These are phyloP conservation scores for Rhytidiadelphus loreus DNA, from an alignment of 225 moss, liverwort and hornwort species.

Conservation along the genomic window DNA sequence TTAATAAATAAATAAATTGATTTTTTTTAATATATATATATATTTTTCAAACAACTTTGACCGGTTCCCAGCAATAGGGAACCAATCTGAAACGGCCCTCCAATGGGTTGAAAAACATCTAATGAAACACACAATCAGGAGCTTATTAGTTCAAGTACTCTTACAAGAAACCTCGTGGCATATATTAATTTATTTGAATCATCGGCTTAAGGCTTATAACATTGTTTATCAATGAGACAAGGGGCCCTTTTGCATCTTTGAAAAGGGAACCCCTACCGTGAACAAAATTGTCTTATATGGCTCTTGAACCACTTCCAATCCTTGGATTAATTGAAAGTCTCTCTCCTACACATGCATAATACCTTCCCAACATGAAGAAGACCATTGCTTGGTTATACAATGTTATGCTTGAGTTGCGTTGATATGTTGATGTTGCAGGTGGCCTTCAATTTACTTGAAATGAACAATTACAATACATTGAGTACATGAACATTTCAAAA, in stretches of 20 bases:
- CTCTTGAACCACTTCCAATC: not conserved
- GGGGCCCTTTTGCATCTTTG: not conserved
- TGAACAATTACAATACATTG: not conserved
- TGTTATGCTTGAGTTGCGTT: not conserved
- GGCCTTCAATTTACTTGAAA: not conserved
- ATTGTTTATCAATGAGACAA: not conserved
- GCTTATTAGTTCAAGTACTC: not conserved
- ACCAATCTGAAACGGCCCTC: too few relatives aligned
- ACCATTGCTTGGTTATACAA: not conserved
- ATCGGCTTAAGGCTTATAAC: not conserved
- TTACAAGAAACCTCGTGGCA: not conserved
- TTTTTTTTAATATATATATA: too few relatives aligned
- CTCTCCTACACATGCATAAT: not conserved
- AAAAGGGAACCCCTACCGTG: rapidly evolving
- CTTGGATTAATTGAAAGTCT: not conserved
- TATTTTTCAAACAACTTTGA: too few relatives aligned
- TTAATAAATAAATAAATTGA: too few relatives aligned
- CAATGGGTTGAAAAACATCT: too few relatives aligned
- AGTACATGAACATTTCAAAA: not conserved
- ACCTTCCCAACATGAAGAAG: too few relatives aligned
- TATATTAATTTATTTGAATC: not conserved
- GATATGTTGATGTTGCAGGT: not conserved
- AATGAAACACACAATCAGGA: not conserved
- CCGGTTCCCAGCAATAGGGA: too few relatives aligned
- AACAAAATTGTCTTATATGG: not conserved